Base-by-base conservation (phyloP, 331 rosid species). In the Quercus tomentella region DNA sequence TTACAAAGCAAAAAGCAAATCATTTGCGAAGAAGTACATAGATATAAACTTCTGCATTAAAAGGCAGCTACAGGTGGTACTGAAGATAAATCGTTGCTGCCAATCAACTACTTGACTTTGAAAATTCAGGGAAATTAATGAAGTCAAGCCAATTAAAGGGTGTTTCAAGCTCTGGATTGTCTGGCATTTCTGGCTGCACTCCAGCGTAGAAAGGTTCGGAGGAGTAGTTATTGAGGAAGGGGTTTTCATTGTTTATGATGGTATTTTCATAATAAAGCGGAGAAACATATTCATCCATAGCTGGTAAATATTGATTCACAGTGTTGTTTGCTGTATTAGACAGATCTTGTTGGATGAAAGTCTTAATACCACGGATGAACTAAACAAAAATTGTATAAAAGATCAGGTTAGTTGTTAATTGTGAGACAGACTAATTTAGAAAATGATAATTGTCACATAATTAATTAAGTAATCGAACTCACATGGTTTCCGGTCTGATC, bases 401-500 rank as follows among this genome's bases (percentile, higher is more conserved):
- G 7, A 26, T 14, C 23, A 20, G 4, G 54, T 55, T n/a, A 31
- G 28, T 11, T 28, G 4, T 25, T 17, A 11, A 1, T 49, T 14
- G 15, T 49, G 15, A 49, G 54, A 12, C 54, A 4, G 15, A 49
- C 17, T 49, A 11, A 49, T 49, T 49, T 14, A 49, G 17, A 49
- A 49, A 49, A 49, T 41, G 54, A 49, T 49, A 49, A 49, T 49
- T 12, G 18, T 49, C 54, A 49, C 54, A 49, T 49, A 14, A 41
- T 41, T 8, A 41, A 41, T 37, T 37, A 45, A 30, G 28, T 8
- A 35, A 58, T 22, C 31, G 10, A 3, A 72, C 87, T 84, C 55
- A 84, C 85, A 37, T 74, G 78, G 2, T 77, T 45, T 62, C 70
- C 78, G 18, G 23, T n/a, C 6, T 22, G 69, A 16, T 77, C 74